Conservation (phyloP, 345 rosid genomes). For the Melaleuca alternifolia region DNA sequence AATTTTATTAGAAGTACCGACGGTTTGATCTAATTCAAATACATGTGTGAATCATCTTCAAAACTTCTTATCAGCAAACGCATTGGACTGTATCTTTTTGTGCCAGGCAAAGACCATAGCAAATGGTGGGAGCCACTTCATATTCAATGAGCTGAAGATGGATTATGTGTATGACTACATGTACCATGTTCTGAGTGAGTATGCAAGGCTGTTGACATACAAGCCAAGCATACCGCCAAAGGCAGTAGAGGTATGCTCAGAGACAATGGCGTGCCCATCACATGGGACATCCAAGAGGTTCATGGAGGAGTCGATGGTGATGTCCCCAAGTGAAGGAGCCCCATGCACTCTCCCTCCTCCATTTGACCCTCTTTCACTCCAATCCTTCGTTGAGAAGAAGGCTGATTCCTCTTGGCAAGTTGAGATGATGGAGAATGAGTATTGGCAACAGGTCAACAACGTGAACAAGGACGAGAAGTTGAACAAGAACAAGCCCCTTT, state of each 20-base stretch:
- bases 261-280: constrained; percentile 29
- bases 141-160: constrained; percentile 47
- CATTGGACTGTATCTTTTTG: not conserved
- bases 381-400: constrained; percentile 24
- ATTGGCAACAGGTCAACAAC: constrained; percentile 7
- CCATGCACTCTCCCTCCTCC: constrained; percentile 53
- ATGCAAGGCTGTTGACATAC: constrained; percentile 53
- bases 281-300: constrained; percentile 31
- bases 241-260: constrained; percentile 40
- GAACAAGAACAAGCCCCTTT: not conserved
- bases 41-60: not conserved
- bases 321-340: constrained; percentile 26
- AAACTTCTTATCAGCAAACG: not conserved
- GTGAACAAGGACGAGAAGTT: not conserved
- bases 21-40: not conserved
- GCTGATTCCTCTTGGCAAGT: constrained; percentile 28
- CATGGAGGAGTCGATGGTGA: constrained; percentile 50
- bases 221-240: constrained; percentile 42
- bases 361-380: constrained; percentile 18
- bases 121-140: constrained; percentile 37
- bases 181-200: constrained; percentile 57
- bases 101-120: constrained; percentile 55
- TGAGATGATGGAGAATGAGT: constrained; percentile 41
- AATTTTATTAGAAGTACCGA: not conserved
- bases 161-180: constrained; percentile 60